These are phyloP conservation scores for Xylaria acuta DNA, from an alignment of 495 filamentous ascomycete species.

Conservation along the genomic window DNA sequence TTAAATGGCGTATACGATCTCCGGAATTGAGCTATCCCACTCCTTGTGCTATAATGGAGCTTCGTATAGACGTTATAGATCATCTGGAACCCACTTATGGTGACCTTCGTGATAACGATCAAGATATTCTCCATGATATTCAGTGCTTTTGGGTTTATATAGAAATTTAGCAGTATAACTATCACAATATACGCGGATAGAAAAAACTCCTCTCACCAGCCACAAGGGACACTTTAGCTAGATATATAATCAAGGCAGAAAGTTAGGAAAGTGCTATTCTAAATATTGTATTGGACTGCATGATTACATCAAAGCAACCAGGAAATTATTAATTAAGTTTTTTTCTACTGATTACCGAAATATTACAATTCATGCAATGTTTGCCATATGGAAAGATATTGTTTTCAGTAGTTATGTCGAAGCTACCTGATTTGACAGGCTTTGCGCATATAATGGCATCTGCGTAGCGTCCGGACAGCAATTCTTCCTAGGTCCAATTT, in stretches of 20 bases:
- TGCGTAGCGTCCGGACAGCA: not conserved
- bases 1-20: not conserved
- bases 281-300: too few species aligned
- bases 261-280: too few species aligned
- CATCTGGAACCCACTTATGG: not conserved
- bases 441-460: not conserved
- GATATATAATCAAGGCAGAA: not conserved
- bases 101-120: not conserved
- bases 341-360: not conserved
- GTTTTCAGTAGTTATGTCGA: not conserved
- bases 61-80: not conserved
- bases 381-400: too few species aligned
- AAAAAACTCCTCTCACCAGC: not conserved
- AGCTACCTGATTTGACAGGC: not conserved
- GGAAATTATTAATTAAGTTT: not conserved
- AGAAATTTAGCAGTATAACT: not conserved
- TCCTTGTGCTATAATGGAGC: not conserved
- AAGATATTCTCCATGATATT: not conserved
- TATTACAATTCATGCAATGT: too few species aligned
- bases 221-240: not conserved
- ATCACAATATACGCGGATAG: not conserved
- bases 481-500: not conserved
- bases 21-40: not conserved
- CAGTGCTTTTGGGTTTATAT: not conserved
- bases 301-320: not conserved